A percentile compares a stretch with the other conserved stretches of the same genome.
Conservation (phyloP, 805 yeast species). For the Starmerella stigmatis region DNA sequence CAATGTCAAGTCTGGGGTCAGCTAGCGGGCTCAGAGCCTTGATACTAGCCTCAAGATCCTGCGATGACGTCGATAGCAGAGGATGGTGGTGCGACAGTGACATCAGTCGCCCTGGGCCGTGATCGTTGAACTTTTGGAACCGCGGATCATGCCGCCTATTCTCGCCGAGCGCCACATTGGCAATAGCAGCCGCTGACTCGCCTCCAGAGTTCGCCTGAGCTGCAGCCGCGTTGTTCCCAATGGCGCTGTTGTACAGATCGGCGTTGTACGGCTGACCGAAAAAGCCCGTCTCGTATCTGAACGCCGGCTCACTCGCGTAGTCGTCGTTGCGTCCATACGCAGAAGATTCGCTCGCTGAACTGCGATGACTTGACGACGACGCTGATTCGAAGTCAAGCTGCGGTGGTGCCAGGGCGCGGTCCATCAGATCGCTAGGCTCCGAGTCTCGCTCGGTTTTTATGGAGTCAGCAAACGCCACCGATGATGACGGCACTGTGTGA, state of each 20-base stretch:
- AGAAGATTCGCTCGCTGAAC: too few relatives aligned
- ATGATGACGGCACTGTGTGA: too few relatives aligned
- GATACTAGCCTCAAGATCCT: conserved; percentile 13
- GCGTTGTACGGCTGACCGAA: conserved; percentile 11
- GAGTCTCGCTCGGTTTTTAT: too few relatives aligned
- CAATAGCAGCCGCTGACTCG: conserved; percentile 1
- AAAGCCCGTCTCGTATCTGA: conserved; percentile 1
- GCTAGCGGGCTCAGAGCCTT: background rate
- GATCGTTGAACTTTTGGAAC: background rate
- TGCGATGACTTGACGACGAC: too few relatives aligned
- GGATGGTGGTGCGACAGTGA: background rate
- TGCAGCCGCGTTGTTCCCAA: conserved; percentile 10
- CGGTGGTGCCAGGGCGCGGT: too few relatives aligned
- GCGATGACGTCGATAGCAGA: background rate
- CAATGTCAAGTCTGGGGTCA: background rate
- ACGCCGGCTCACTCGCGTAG: background rate
- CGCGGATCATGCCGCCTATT: background rate
- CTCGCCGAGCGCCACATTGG: background rate
- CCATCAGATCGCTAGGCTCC: too few relatives aligned
- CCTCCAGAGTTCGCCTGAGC: conserved; percentile 8
- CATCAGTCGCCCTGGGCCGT: background rate
- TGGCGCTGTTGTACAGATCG: conserved; percentile 10
- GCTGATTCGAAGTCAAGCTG: too few relatives aligned
- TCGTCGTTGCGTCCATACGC: background rate
- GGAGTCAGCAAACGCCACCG: too few relatives aligned